These are phyloP conservation scores for Eucalyptus cloeziana DNA, from an alignment of 345 rosid genomes.

Conservation along the genomic window DNA sequence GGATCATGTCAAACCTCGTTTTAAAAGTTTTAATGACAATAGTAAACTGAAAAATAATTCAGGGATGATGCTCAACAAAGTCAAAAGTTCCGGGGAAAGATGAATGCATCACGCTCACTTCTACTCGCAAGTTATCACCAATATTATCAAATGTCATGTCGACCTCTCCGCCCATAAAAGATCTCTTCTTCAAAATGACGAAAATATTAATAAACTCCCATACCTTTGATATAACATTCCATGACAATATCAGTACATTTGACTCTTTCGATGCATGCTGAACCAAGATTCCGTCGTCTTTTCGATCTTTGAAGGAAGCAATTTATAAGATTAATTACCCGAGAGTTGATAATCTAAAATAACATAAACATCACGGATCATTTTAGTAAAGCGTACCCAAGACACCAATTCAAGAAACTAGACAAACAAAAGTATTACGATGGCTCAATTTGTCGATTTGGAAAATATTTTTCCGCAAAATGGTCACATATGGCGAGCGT, in stretches of 20 bases:
- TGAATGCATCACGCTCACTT: neutral
- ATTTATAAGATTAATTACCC: accelerated
- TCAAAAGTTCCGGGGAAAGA: neutral
- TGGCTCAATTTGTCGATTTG: too few species aligned
- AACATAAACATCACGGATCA: accelerated
- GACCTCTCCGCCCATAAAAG: neutral
- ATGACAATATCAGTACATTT: accelerated
- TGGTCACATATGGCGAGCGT: too few species aligned
- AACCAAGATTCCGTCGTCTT: accelerated
- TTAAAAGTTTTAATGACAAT: neutral
- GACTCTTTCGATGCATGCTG: accelerated
- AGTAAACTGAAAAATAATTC: neutral
- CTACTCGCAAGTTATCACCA: neutral
- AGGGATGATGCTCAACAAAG: neutral
- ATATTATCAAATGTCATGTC: neutral
- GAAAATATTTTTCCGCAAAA: too few species aligned
- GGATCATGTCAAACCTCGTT: neutral
- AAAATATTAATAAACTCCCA: neutral
- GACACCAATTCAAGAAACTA: too few species aligned
- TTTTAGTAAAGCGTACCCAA: accelerated
- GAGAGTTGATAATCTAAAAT: accelerated
- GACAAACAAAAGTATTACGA: too few species aligned
- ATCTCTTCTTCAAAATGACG: neutral
- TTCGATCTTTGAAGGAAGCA: accelerated
- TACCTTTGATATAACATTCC: neutral